Evolutionary conservation across 768 basidiomycete species (phyloP).

Genomic region (Sistotremastrum suecicum): DNA sequence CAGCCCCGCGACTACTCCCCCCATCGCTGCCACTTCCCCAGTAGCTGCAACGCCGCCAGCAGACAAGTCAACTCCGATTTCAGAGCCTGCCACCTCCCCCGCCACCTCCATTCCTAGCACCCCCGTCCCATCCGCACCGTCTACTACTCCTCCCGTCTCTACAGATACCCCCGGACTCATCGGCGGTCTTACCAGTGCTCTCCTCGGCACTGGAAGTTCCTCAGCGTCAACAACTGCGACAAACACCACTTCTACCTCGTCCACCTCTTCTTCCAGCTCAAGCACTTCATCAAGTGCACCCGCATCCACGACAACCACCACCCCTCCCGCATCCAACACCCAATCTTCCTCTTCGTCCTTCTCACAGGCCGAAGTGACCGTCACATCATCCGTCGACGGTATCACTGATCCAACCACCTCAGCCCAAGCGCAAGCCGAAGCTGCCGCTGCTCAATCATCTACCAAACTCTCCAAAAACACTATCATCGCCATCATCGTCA

Average conservation of each 20-base stretch:
- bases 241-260: constrained; percentile 5
- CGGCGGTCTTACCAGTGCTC: constrained; percentile 5
- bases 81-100: constrained; percentile 1
- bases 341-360: constrained; percentile 1
- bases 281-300: constrained; percentile 8
- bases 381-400: constrained; percentile 1
- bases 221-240: constrained; percentile 7
- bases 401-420: constrained; percentile 14
- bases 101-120: constrained; percentile 8
- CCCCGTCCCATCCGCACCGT: background rate
- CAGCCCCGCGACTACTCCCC: constrained; percentile 6
- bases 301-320: constrained; percentile 4
- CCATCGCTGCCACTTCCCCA: constrained; percentile 5
- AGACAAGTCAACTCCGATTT: constrained; percentile 4
- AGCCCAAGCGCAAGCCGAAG: constrained; percentile 6
- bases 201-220: constrained; percentile 5
- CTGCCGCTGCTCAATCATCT: constrained; percentile 12
- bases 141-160: constrained; percentile 7
- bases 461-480: constrained; percentile 28
- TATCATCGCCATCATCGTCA: constrained; percentile 50
- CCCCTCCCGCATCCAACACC: constrained; percentile 3
- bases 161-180: no score
- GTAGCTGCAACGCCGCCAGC: constrained; percentile 7
- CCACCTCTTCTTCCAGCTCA: constrained; percentile 2
- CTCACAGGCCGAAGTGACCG: constrained; percentile 10